Evolutionary conservation across 768 basidiomycete genomes (phyloP), one percentile per base, ranked within the genome.

Genomic region (Tricholoma saponaceum): DNA sequence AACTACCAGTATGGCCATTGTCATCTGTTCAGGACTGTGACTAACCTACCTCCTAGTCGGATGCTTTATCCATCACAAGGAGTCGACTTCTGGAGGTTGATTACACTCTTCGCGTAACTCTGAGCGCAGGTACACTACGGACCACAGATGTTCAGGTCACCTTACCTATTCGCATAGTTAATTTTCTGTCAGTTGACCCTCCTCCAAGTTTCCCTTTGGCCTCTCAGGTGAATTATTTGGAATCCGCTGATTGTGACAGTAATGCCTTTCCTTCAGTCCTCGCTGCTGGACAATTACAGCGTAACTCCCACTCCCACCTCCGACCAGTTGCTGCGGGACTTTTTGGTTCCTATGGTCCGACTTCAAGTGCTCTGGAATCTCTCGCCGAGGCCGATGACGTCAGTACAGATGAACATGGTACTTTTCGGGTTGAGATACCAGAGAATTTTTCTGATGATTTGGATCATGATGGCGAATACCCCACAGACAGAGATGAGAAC

Each of bases 151-250:
- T 92, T 28, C 78, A 81, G 55, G 87, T 88, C 58, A 83, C 83
- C 20, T 69, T 95, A 8, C 94, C 94, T 0, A 74, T 94, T 61
- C 79, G 80, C 16, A 83, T 95, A 64, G 77, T 94, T 74, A 94
- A 88, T 67, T 90, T 92, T 72, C 71, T 94, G 26, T 95, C 93
- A 12, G 76, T 97, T 60, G 92, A 95, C 68, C 90, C 92, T 20
- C 88, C 87, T 12, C 86, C 86, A 35, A 73, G 68, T 41, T 66
- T 62, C 35, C 62, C 69, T 39, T 56, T 69, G n/a, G 64, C 63
- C 37, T 22, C 43, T 13, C 25, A 39, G 22, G 20, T 35, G 41
- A 30, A 35, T n/a, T 6, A 33, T 46, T 14, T 16, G 0, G n/a
- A 47, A 33, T 13, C 22, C 30, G 5, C 14, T 18, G 16, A 12